A percentile compares a stretch with the other conserved stretches of the same genome.
Conservation (phyloP, 208 protist species). For the Wallacemonas sp. region DNA sequence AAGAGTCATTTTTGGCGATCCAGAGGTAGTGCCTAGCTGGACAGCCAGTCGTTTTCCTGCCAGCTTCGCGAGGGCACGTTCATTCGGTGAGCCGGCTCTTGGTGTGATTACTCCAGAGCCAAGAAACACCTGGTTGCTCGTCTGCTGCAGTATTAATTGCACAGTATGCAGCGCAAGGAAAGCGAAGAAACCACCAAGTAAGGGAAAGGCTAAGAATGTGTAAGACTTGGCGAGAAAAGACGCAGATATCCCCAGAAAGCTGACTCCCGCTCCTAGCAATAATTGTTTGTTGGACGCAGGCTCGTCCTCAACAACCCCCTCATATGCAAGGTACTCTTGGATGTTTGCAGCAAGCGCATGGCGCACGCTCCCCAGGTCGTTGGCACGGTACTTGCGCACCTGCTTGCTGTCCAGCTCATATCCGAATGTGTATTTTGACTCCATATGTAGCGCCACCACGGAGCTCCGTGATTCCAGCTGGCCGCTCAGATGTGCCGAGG, state of each 20-base stretch:
- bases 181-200: not conserved
- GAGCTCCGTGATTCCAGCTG: no score
- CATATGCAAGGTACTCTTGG: conserved; percentile 44
- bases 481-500: no score
- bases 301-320: conserved; percentile 35
- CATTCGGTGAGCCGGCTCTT: not conserved
- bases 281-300: conserved; percentile 19
- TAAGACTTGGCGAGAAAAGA: conserved; percentile 9
- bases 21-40: conserved; percentile 25
- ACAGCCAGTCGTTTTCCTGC: conserved; percentile 38
- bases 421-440: conserved; percentile 39
- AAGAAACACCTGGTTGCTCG: conserved; percentile 1
- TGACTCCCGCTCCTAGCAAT: conserved; percentile 11
- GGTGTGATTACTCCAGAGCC: conserved; percentile 7
- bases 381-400: conserved; percentile 45
- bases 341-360: conserved; percentile 41
- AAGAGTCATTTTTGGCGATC: conserved; percentile 29
- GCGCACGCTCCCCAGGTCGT: conserved; percentile 39
- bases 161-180: not conserved
- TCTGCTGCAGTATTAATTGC: conserved; percentile 2
- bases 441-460: no score
- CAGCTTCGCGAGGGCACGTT: conserved; percentile 17
- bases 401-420: conserved; percentile 74
- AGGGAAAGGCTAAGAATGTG: not conserved
- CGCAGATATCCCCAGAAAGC: not conserved